Conservation (phyloP, 805 yeast species). For the Yarrowia bubula region DNA sequence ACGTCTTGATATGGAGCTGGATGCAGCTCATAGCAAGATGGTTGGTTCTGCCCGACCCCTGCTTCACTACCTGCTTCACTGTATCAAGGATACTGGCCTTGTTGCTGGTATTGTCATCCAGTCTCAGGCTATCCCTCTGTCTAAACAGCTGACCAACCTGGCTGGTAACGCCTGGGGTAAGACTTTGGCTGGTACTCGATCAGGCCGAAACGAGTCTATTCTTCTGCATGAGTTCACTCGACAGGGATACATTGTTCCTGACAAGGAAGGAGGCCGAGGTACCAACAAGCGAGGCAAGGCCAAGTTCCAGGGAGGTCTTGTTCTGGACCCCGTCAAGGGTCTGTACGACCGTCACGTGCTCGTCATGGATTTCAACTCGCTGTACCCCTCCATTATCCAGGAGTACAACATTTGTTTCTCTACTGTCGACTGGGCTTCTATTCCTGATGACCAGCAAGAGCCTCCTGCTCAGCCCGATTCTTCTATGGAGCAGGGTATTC, state of each 20-base stretch:
- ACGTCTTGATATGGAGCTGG: constrained; percentile 70
- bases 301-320: constrained; percentile 88
- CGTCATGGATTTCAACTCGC: constrained; percentile 97
- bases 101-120: constrained; percentile 77
- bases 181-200: constrained; percentile 90
- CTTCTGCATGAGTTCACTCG: constrained; percentile 85
- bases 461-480: constrained; percentile 67
- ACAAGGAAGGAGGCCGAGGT: constrained; percentile 54
- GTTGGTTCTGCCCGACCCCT: constrained; percentile 60
- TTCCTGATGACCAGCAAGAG: constrained; percentile 50
- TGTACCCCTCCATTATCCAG: constrained; percentile 96
- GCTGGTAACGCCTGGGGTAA: constrained; percentile 98
- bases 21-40: constrained; percentile 54
- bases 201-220: constrained; percentile 93
- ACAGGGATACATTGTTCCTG: constrained; percentile 82
- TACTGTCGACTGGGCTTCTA: constrained; percentile 70
- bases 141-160: constrained; percentile 85
- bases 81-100: constrained; percentile 61
- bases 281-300: constrained; percentile 58
- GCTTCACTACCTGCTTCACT: constrained; percentile 68
- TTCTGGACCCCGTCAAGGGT: constrained; percentile 95
- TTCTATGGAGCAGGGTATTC: constrained; percentile 67
- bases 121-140: constrained; percentile 80
- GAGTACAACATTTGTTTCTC: constrained; percentile 97
- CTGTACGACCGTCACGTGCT: constrained; percentile 81